phyloP scores from a whole-genome alignment of 805 yeast species.

The Yamadazyma philogaea region DNA sequence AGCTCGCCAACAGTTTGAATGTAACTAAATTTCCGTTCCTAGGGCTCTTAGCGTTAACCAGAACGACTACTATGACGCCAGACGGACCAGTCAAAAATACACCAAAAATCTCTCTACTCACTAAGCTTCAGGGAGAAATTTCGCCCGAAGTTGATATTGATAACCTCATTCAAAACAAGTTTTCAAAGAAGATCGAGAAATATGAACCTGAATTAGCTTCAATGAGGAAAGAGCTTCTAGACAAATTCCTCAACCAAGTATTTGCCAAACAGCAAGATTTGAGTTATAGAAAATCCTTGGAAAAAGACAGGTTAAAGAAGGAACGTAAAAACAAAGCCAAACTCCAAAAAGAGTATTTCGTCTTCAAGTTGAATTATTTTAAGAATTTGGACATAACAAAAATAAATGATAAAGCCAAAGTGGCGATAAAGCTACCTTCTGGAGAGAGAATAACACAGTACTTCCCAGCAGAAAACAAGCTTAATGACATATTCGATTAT shows the following conservation, averaged over 20 bases:
- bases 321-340: constrained; percentile 23
- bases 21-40: constrained; percentile 78
- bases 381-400: constrained; percentile 15
- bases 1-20: constrained; percentile 70
- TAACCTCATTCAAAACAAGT: constrained; percentile 34
- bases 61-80: constrained; percentile 51
- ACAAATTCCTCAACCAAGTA: constrained; percentile 53
- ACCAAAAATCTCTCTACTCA: constrained; percentile 59
- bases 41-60: constrained; percentile 70
- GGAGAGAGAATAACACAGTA: constrained; percentile 53
- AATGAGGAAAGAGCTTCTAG: constrained; percentile 62
- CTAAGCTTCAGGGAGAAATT: constrained; percentile 61
- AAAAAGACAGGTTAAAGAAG: constrained; percentile 58
- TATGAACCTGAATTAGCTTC: constrained; percentile 60
- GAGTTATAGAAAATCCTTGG: constrained; percentile 70
- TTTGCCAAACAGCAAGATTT: constrained; percentile 71
- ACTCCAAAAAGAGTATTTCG: constrained; percentile 37
- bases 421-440: constrained; percentile 64
- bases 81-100: constrained; percentile 51
- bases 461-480: constrained; percentile 28
- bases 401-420: constrained; percentile 42
- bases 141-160: constrained; percentile 37
- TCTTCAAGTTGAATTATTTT: constrained; percentile 26
- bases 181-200: constrained; percentile 47
- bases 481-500: constrained; percentile 33